Conservation (phyloP, 78 protist species). For the Creolimax fragrantissima region DNA sequence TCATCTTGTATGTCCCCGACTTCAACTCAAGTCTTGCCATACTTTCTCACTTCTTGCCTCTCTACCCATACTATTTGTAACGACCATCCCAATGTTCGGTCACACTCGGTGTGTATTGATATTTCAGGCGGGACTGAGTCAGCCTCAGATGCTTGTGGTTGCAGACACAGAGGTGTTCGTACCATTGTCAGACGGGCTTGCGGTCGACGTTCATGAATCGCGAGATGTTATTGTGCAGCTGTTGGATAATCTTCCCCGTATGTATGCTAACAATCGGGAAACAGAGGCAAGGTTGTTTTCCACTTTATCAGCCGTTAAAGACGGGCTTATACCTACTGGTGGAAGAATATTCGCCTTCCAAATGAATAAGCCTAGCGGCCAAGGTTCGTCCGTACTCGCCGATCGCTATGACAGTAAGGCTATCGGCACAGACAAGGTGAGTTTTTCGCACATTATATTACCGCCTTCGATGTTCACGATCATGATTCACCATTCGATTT, state of each 20-base stretch:
- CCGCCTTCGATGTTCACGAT: no score
- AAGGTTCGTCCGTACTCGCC: conserved; percentile 16
- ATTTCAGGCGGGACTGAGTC: not conserved
- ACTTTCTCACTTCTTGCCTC: no score
- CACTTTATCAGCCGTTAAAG: not conserved
- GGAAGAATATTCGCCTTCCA: not conserved
- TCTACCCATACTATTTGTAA: no score
- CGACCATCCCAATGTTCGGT: no score
- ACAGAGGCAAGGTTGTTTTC: not conserved
- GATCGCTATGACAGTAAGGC: conserved; percentile 35
- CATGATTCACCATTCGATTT: no score
- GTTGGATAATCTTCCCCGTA: conserved; percentile 18
- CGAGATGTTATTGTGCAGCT: not conserved
- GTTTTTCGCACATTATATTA: no score
- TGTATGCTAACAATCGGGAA: not conserved
- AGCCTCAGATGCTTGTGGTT: conserved; percentile 31
- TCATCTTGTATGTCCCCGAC: no score
- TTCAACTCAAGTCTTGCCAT: no score
- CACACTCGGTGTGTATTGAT: no score
- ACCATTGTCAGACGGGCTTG: conserved; percentile 37
- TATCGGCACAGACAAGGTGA: conserved; percentile 44
- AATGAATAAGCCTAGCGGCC: not conserved
- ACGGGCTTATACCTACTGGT: not conserved
- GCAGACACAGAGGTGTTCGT: conserved; percentile 47
- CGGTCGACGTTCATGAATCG: conserved; percentile 21